Conservation (phyloP, 371 early-diverging fungal genomes). For the Capillidium rhysosporum region DNA sequence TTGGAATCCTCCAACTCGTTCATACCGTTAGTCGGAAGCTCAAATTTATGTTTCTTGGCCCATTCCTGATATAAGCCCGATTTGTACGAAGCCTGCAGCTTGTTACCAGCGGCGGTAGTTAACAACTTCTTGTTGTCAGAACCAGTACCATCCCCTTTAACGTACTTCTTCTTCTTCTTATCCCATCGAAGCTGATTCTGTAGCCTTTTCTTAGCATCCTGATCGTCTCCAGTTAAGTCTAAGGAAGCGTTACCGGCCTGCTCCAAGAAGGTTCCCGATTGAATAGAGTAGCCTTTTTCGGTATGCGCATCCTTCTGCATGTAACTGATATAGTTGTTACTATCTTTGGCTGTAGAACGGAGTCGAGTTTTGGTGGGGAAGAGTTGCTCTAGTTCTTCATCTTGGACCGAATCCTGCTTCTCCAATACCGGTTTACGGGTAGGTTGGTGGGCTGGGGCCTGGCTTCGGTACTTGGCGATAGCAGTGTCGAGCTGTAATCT, state of each 20-base stretch:
- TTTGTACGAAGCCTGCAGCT: slow-evolving; percentile 78
- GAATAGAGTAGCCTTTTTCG: slow-evolving; percentile 80
- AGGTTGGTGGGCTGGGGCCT: slow-evolving; percentile 9
- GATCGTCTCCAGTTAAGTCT: slow-evolving; percentile 71
- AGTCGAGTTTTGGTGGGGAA: slow-evolving; percentile 15
- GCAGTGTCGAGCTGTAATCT: slow-evolving; percentile 32
- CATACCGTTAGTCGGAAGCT: slow-evolving; percentile 71
- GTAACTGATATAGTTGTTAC: slow-evolving; percentile 77
- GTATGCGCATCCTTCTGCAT: slow-evolving; percentile 67
- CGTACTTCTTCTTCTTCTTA: slow-evolving; percentile 79
- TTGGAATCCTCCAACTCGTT: slow-evolving; percentile 29
- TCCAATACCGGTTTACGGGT: slow-evolving; percentile 15
- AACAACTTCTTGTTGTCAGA: slow-evolving; percentile 90
- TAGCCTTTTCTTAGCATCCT: slow-evolving; percentile 29
- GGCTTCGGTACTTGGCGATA: slow-evolving; percentile 18
- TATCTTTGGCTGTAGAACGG: slow-evolving; percentile 39
- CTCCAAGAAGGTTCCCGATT: slow-evolving; percentile 47
- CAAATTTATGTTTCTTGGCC: slow-evolving; percentile 64
- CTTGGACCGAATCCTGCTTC: slow-evolving; percentile 24
- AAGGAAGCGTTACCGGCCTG: slow-evolving; percentile 57
- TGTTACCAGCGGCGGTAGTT: slow-evolving; percentile 73
- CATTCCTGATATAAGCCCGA: slow-evolving; percentile 58
- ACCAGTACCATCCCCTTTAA: slow-evolving; percentile 64
- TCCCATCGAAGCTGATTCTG: slow-evolving; percentile 71
- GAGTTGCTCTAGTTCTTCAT: slow-evolving; percentile 20